phyloP scores from a whole-genome alignment of 768 basidiomycete species.

The Tulasnella sp. region DNA sequence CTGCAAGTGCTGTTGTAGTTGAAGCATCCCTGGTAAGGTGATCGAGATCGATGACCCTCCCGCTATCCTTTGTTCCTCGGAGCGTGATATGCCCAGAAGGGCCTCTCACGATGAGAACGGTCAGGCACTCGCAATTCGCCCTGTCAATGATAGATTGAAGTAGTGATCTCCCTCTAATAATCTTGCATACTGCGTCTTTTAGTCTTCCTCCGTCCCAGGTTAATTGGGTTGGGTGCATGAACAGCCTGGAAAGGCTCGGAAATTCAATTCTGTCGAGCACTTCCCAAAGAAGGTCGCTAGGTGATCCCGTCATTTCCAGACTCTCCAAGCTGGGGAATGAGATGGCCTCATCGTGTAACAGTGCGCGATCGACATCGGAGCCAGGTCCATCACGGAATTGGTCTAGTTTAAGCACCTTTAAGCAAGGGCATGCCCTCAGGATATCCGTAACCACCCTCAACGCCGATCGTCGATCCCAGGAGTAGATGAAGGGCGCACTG shows the following conservation, averaged over 20 bases:
- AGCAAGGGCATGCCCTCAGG: background rate
- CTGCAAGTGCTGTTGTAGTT: background rate
- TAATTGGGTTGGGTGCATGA: background rate
- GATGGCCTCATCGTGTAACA: background rate
- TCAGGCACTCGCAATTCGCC: background rate
- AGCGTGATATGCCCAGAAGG: background rate
- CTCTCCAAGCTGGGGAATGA: background rate
- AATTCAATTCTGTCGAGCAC: background rate
- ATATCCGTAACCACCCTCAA: background rate
- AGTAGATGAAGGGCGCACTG: no score
- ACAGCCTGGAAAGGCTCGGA: background rate
- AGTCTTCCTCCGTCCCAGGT: background rate
- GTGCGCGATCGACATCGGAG: background rate
- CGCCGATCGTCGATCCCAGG: background rate
- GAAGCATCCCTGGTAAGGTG: background rate
- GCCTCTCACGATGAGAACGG: background rate
- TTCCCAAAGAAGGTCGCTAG: background rate
- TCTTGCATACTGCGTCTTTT: background rate
- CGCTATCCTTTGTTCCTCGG: background rate
- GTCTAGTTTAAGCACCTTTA: background rate
- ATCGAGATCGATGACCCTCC: background rate
- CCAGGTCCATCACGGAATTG: background rate
- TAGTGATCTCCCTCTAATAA: background rate
- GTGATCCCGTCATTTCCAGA: background rate
- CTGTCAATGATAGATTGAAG: background rate